Percentiles rank a stretch among this genome's conserved stretches.
These are phyloP conservation scores for Fonsecaea pedrosoi DNA, from an alignment of 2,329 filamentous ascomycete genomes.

Conservation along the genomic window DNA sequence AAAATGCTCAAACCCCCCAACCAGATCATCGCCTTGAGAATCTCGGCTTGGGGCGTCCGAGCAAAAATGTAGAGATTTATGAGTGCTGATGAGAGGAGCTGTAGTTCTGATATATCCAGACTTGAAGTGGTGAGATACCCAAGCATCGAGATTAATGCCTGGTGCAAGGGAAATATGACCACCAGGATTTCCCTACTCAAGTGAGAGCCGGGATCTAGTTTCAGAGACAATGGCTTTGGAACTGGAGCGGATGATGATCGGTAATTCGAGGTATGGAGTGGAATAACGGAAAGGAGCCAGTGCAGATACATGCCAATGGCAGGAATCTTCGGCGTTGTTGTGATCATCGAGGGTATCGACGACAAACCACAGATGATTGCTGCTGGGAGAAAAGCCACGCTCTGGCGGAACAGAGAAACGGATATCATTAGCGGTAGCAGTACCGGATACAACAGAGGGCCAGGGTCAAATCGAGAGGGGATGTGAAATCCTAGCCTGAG, in stretches of 20 bases:
- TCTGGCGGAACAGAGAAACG: conserved; percentile 71
- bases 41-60: conserved; percentile 79
- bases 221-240: conserved; percentile 26
- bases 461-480: conserved; percentile 84
- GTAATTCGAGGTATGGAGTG: conserved; percentile 53
- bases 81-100: conserved; percentile 80
- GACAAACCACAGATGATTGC: conserved; percentile 83
- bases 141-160: conserved; percentile 74
- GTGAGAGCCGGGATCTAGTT: conserved; percentile 24
- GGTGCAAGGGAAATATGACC: conserved; percentile 82
- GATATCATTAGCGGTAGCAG: conserved; percentile 77
- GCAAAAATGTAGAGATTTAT: conserved; percentile 82
- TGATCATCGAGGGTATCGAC: conserved; percentile 73
- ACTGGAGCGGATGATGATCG: neutral
- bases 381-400: conserved; percentile 69
- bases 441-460: conserved; percentile 85
- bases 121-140: conserved; percentile 87
- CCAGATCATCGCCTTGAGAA: conserved; percentile 86
- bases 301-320: conserved; percentile 70
- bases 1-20: conserved; percentile 79
- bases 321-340: conserved; percentile 65
- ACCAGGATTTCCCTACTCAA: conserved; percentile 65
- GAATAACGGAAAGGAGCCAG: conserved; percentile 77
- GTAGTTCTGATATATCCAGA: conserved; percentile 82
- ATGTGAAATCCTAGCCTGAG: conserved; percentile 58